Percentiles rank a stretch among this genome's conserved stretches.
Conservation (phyloP, 108 stramenopile genomes). For the Fragilaria crotonensis region DNA sequence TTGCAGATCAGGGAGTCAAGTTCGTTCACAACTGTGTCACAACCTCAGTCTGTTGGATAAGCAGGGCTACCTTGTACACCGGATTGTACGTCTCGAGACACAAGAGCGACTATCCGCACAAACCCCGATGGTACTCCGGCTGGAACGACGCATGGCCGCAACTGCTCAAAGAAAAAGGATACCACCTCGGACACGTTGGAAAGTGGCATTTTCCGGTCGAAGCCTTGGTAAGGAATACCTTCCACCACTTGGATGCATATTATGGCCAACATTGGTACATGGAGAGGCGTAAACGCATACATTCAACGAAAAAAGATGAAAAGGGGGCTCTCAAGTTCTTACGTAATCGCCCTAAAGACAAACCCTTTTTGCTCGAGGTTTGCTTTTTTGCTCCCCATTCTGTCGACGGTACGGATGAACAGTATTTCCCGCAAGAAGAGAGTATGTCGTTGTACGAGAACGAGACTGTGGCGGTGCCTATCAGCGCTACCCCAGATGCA, state of each 20-base stretch:
- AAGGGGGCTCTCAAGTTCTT: constrained; percentile 61
- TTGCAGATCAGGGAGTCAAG: constrained; percentile 64
- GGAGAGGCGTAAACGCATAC: constrained; percentile 5
- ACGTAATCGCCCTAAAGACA: constrained; percentile 30
- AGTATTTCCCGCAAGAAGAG: constrained; percentile 48
- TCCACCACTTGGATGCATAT: constrained; percentile 12
- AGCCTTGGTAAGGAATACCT: neutral
- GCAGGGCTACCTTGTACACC: constrained; percentile 60
- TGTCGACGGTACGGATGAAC: constrained; percentile 34
- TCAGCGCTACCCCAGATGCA: constrained; percentile 34
- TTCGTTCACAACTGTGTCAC: constrained; percentile 80
- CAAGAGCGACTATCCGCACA: neutral
- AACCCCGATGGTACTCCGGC: neutral
- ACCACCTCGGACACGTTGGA: constrained; percentile 66
- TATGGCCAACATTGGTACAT: constrained; percentile 34
- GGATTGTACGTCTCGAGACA: constrained; percentile 62
- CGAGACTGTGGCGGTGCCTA: constrained; percentile 45
- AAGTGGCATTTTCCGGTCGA: constrained; percentile 41
- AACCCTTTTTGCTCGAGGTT: constrained; percentile 66
- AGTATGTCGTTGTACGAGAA: constrained; percentile 48
- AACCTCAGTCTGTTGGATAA: constrained; percentile 75
- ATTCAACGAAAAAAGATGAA: constrained; percentile 61
- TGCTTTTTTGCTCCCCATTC: constrained; percentile 79
- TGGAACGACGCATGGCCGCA: constrained; percentile 70
- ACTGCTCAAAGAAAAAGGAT: constrained; percentile 48